A percentile compares a stretch with the other conserved stretches of the same genome.
Evolutionary conservation across 495 filamentous ascomycete genomes (phyloP).

Genomic region (Thermochaetoides thermophila): DNA sequence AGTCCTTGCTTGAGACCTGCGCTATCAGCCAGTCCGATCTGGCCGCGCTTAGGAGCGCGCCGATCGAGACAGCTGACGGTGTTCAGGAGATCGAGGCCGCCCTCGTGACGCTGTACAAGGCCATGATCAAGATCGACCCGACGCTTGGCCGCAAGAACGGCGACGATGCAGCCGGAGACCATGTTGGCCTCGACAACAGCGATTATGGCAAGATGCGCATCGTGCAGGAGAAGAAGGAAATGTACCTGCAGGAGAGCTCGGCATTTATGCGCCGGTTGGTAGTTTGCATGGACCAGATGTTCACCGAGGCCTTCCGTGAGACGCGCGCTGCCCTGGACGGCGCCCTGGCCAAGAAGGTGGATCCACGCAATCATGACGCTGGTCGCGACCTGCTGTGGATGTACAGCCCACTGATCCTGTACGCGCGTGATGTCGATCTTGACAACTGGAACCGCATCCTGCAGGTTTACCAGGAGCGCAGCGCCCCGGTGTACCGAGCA

Average conservation of each 20-base stretch:
- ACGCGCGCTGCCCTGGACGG: slow-evolving; percentile 42
- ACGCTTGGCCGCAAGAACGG: slow-evolving; percentile 46
- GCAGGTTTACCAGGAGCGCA: slow-evolving; percentile 62
- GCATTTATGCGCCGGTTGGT: slow-evolving; percentile 63
- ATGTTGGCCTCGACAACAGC: slow-evolving; percentile 45
- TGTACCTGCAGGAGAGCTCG: slow-evolving; percentile 56
- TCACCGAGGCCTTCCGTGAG: slow-evolving; percentile 56
- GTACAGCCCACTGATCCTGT: slow-evolving; percentile 72
- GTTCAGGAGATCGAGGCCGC: slow-evolving; percentile 61
- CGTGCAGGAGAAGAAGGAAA: slow-evolving; percentile 82
- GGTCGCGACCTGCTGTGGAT: slow-evolving; percentile 52
- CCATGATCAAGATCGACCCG: slow-evolving; percentile 89
- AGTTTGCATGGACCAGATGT: slow-evolving; percentile 66
- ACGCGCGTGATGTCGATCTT: slow-evolving; percentile 66
- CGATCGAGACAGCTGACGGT: slow-evolving; percentile 53
- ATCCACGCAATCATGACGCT: slow-evolving; percentile 37
- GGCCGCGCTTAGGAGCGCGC: slow-evolving; percentile 54
- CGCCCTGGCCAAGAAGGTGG: slow-evolving; percentile 37
- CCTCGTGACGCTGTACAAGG: slow-evolving; percentile 73
- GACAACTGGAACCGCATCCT: slow-evolving; percentile 68
- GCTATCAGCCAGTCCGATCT: slow-evolving; percentile 68
- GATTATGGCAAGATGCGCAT: slow-evolving; percentile 86
- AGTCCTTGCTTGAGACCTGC: slow-evolving; percentile 67
- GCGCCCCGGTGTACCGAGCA: slow-evolving; percentile 60
- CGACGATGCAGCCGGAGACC: slow-evolving; percentile 33